These are phyloP conservation scores for Rhodotorula mucilaginosa DNA, from an alignment of 1,284 basidiomycete species.

Conservation along the genomic window DNA sequence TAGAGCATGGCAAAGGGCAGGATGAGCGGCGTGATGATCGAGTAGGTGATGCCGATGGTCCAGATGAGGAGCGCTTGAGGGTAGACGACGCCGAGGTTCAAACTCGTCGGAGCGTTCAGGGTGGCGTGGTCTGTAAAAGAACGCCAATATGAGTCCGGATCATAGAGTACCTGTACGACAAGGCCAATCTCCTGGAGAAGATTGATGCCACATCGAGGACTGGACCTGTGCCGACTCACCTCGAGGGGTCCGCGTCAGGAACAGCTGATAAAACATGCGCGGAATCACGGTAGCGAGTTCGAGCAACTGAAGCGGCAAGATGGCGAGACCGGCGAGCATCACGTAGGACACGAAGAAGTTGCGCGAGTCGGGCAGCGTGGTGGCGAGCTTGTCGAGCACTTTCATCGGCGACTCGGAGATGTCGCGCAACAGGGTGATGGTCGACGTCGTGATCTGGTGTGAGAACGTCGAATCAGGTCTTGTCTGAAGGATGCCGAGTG, in stretches of 20 bases:
- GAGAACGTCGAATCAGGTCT: not conserved
- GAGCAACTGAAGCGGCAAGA: conserved; percentile 91
- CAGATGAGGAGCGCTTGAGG: conserved; percentile 80
- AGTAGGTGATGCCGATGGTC: conserved; percentile 89
- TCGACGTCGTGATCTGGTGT: conserved; percentile 41
- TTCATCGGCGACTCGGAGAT: conserved; percentile 75
- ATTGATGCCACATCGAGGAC: too few species aligned
- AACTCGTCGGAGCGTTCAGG: conserved; percentile 93
- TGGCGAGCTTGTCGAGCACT: conserved; percentile 83
- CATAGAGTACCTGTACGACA: too few species aligned
- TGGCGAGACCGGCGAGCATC: conserved; percentile 84
- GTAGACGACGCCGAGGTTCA: conserved; percentile 73
- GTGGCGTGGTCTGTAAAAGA: conserved; percentile 74
- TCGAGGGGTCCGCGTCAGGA: conserved; percentile 78
- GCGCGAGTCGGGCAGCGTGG: conserved; percentile 62
- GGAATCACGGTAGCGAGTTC: conserved; percentile 82
- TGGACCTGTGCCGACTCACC: conserved; percentile 55
- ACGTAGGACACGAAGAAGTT: conserved; percentile 96
- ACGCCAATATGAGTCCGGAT: not conserved
- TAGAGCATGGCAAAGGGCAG: conserved; percentile 91
- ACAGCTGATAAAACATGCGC: conserved; percentile 65
- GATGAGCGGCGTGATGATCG: conserved; percentile 90
- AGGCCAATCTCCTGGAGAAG: too few species aligned
- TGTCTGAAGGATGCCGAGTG: not conserved
- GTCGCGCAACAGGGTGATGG: conserved; percentile 61